phyloP scores from a whole-genome alignment of 2,329 filamentous ascomycete species.

The Epichloe gansuensis region DNA sequence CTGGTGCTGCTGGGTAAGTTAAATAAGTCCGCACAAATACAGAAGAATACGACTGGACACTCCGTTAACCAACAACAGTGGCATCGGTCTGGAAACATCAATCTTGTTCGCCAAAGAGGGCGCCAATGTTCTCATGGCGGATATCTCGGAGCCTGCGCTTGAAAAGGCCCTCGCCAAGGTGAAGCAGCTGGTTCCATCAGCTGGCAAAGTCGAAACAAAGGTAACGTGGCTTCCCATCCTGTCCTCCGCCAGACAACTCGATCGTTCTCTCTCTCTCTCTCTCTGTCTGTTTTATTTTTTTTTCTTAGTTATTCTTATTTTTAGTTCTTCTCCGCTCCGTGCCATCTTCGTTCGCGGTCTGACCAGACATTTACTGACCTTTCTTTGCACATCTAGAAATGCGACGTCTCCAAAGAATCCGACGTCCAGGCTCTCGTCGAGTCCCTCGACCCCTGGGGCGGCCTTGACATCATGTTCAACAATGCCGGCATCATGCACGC shows the following conservation, averaged over 20 bases:
- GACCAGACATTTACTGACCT: background rate
- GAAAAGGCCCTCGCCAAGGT: constrained; percentile 67
- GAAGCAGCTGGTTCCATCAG: constrained; percentile 54
- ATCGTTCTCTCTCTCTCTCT: too few relatives aligned
- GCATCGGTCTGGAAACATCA: constrained; percentile 83
- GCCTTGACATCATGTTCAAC: constrained; percentile 89
- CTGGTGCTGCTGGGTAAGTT: constrained; percentile 67
- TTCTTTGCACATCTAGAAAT: constrained; percentile 15
- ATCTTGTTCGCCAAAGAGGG: constrained; percentile 87
- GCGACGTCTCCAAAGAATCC: constrained; percentile 77
- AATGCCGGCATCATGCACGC: constrained; percentile 96
- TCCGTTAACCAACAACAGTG: constrained; percentile 35
- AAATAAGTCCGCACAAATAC: background rate
- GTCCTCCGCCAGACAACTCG: too few relatives aligned
- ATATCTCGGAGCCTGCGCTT: constrained; percentile 69
- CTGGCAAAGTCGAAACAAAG: constrained; percentile 46
- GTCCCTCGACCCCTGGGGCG: constrained; percentile 70
- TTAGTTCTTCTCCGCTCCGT: background rate
- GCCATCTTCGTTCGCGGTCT: background rate
- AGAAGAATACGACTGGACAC: background rate
- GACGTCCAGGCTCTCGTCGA: constrained; percentile 67
- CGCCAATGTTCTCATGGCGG: constrained; percentile 72
- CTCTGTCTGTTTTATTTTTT: too few relatives aligned
- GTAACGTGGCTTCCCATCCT: constrained; percentile 17
- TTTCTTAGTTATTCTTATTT: background rate